These are phyloP conservation scores for Lathyrus oleraceus DNA, from an alignment of 306 rosid genomes.

Conservation along the genomic window DNA sequence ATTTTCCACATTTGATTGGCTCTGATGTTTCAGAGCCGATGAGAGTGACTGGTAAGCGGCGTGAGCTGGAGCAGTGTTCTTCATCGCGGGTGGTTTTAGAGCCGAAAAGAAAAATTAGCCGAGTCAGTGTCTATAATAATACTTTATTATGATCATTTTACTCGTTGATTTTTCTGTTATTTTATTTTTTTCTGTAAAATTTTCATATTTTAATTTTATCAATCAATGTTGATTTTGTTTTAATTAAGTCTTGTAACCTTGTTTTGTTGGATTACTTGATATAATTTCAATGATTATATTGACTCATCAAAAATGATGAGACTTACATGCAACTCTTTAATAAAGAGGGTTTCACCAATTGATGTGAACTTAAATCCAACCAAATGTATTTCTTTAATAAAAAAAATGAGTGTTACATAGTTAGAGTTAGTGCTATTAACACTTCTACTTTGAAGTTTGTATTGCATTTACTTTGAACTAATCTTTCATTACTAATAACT, in stretches of 20 bases:
- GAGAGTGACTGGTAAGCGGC: conserved; percentile 12
- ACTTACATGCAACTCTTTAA: too few relatives aligned
- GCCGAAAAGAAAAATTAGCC: conserved; percentile 3
- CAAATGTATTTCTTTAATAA: too few relatives aligned
- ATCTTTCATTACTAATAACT: too few relatives aligned
- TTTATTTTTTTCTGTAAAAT: neutral
- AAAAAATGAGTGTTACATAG: too few relatives aligned
- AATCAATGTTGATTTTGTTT: neutral
- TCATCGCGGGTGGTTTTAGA: neutral
- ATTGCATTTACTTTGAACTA: too few relatives aligned
- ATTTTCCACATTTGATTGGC: conserved; percentile 56
- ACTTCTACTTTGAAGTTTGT: too few relatives aligned
- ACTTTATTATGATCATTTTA: neutral
- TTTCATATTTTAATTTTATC: neutral
- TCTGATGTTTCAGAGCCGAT: conserved; percentile 5
- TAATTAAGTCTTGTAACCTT: neutral
- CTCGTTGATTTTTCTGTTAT: neutral
- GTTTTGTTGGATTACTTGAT: too few relatives aligned
- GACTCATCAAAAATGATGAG: too few relatives aligned
- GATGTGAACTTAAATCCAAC: too few relatives aligned
- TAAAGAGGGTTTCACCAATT: too few relatives aligned
- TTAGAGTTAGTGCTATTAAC: too few relatives aligned
- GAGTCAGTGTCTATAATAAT: neutral
- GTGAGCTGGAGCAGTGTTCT: neutral
- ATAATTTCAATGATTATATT: too few relatives aligned